phyloP scores from a whole-genome alignment of 306 rosid genomes.

The Sindora glabra region DNA sequence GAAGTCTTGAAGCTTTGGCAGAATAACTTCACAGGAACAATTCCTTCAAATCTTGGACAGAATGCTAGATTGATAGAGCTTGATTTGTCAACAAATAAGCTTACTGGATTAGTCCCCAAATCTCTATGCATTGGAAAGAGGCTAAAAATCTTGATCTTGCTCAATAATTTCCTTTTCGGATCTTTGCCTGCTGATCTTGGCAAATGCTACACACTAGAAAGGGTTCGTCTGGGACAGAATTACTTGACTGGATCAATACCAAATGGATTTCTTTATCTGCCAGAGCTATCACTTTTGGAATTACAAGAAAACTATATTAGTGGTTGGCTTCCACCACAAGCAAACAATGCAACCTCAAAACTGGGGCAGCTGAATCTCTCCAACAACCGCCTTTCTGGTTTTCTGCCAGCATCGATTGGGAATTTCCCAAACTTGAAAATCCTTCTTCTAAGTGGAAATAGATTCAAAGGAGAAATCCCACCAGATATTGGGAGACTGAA shows the following conservation, averaged over 20 bases:
- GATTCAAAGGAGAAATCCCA: conserved; percentile 65
- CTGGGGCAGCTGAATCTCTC: conserved; percentile 67
- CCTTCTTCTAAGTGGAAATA: conserved; percentile 56
- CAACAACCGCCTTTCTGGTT: conserved; percentile 62
- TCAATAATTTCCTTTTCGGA: conserved; percentile 76
- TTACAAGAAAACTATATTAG: conserved; percentile 68
- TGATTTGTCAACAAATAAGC: conserved; percentile 81
- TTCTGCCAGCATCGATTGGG: conserved; percentile 59
- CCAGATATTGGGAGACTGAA: conserved; percentile 51
- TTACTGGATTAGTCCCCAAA: conserved; percentile 69
- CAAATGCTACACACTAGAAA: conserved; percentile 46
- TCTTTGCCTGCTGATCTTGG: conserved; percentile 72
- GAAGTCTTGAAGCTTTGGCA: conserved; percentile 71
- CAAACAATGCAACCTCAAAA: conserved; percentile 39
- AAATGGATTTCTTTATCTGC: conserved; percentile 62
- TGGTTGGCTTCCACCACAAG: conserved; percentile 49
- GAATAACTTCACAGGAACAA: conserved; percentile 74
- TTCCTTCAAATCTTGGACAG: conserved; percentile 69
- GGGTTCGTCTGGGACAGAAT: conserved; percentile 82
- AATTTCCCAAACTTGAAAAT: conserved; percentile 61
- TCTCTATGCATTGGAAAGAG: conserved; percentile 59
- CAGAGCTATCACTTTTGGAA: conserved; percentile 63
- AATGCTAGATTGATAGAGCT: conserved; percentile 58
- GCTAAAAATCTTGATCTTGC: conserved; percentile 58
- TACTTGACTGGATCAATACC: conserved; percentile 69